Base-by-base conservation (phyloP, 1,284 basidiomycete genomes). In the Microbotryomycetes sp. region DNA sequence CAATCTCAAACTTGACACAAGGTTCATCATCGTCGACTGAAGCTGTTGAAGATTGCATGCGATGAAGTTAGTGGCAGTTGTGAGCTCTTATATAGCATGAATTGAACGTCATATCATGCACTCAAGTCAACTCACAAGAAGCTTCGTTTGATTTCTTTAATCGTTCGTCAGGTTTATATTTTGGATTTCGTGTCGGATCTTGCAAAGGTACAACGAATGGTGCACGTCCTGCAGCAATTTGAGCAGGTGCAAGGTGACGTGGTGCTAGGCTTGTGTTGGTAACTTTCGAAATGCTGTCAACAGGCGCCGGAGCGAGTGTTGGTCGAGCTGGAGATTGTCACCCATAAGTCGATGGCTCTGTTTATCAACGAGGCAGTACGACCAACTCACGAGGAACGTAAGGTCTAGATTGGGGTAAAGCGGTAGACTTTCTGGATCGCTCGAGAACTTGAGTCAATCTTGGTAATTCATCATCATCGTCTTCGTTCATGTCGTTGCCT, bases 21-120 rank as follows among this genome's bases (percentile, higher is more conserved):
- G 15, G 50, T 16, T 52, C 50, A 29, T 55, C 56, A 23, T 59
- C 50, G 50, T 31, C 58, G 42, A 59, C 47, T 9, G 49, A 57
- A 14, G 56, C 56, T 56, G 54, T 25, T 23, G n/a, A 4, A 9
- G 26, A n/a, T 14, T 46, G 42, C 42, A 46, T 46, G 15, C n/a
- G 42, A 14, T 15, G 42, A n/a, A 14, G 42, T n/a, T n/a, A n/a
- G n/a, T n/a, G n/a, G n/a, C n/a, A n/a, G n/a, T n/a, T n/a, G n/a
- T n/a, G n/a, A 32, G 19, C 6, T 19, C 15, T n/a, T 4, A 7
- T 30, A 36, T 3, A 42, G 52, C 52, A 25, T 16, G 51, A 32
- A 25, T 1, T 6, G 29, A 7, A 2, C n/a, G n/a, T n/a, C n/a
- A n/a, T n/a, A n/a, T n/a, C n/a, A 36, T 23, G 6, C 30, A 54